Conservation (phyloP, 306 rosid genomes). For the Canavalia gladiata region DNA sequence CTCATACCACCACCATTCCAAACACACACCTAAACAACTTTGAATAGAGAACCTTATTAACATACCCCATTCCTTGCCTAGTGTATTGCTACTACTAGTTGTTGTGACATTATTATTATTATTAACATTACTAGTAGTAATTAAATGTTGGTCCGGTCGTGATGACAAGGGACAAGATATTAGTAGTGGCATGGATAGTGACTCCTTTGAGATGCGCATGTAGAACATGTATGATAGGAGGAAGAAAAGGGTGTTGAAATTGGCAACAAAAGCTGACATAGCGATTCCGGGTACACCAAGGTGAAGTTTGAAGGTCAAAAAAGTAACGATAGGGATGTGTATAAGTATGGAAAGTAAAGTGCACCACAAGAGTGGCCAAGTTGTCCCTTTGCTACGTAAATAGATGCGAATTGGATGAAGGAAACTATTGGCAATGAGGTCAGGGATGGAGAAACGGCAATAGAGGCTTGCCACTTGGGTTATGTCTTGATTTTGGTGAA, state of each 20-base stretch:
- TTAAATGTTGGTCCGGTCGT: background rate
- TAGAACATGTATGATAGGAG: conserved; percentile 64
- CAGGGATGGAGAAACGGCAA: conserved; percentile 79
- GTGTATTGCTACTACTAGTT: background rate
- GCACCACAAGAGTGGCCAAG: conserved; percentile 86
- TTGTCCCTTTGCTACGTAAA: conserved; percentile 70
- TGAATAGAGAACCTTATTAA: conserved; percentile 65
- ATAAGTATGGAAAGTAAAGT: conserved; percentile 61
- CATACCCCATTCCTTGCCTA: conserved; percentile 66
- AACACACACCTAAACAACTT: conserved; percentile 82
- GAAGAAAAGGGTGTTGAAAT: conserved; percentile 70
- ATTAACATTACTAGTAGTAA: background rate
- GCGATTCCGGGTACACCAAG: conserved; percentile 82
- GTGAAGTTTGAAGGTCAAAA: conserved; percentile 72
- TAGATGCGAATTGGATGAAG: conserved; percentile 82
- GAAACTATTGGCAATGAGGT: conserved; percentile 73
- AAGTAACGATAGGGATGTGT: conserved; percentile 68
- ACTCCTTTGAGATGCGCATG: conserved; percentile 33
- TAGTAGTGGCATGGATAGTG: conserved; percentile 44
- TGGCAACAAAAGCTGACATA: conserved; percentile 68
- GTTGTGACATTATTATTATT: background rate
- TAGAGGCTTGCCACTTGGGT: conserved; percentile 69
- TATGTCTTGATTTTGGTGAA: conserved; percentile 72
- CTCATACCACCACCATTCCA: conserved; percentile 98
- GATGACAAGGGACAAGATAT: conserved; percentile 32